Percentiles rank a stretch among this genome's conserved stretches.
These are phyloP conservation scores for Eucalyptus microcorys DNA, from an alignment of 345 rosid genomes.

Conservation along the genomic window DNA sequence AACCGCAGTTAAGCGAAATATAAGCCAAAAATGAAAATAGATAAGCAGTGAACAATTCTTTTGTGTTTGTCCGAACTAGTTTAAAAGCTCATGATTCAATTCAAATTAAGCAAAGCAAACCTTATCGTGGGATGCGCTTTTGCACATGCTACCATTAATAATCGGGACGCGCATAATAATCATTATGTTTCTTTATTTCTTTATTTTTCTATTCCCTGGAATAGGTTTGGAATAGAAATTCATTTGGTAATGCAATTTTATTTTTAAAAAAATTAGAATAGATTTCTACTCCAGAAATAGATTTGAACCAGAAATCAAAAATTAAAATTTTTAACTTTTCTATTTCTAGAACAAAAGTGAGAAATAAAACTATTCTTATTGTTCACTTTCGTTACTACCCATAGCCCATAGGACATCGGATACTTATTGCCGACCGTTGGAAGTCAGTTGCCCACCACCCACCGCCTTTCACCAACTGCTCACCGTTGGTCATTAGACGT, in stretches of 20 bases:
- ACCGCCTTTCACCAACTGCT: too few relatives aligned
- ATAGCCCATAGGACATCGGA: rapidly evolving
- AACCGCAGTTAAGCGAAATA: background rate
- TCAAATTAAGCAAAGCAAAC: background rate
- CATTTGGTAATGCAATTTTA: too few relatives aligned
- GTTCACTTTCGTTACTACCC: too few relatives aligned
- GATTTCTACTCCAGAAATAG: too few relatives aligned
- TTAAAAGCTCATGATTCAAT: background rate
- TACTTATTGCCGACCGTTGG: too few relatives aligned
- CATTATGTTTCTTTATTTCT: too few relatives aligned
- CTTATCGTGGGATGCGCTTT: background rate
- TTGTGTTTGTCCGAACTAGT: background rate
- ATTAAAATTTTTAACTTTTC: too few relatives aligned
- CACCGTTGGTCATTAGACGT: rapidly evolving
- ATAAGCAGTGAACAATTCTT: background rate
- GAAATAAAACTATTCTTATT: too few relatives aligned
- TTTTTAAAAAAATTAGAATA: too few relatives aligned
- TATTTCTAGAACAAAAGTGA: too few relatives aligned
- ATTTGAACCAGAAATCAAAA: too few relatives aligned
- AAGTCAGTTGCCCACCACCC: rapidly evolving
- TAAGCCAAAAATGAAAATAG: background rate
- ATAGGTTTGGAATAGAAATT: too few relatives aligned
- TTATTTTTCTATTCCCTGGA: rapidly evolving
- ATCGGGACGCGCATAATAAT: background rate
- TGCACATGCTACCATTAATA: background rate